A percentile compares a stretch with the other conserved stretches of the same genome.
These are phyloP conservation scores for Diutina siamensis DNA, from an alignment of 1,139 yeast species.

Conservation along the genomic window DNA sequence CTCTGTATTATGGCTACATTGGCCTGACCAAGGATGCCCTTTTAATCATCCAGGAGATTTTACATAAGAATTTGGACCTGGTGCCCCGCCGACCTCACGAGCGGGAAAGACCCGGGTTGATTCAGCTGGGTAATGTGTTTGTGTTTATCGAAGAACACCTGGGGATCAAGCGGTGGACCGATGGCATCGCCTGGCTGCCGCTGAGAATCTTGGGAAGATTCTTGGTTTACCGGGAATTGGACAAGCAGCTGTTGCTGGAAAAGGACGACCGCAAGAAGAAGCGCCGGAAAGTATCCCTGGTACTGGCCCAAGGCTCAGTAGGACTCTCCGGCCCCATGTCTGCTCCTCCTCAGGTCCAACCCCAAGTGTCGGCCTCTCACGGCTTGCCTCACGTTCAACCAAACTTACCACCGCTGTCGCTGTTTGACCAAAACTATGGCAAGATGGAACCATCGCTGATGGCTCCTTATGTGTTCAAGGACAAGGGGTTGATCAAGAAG, in stretches of 20 bases:
- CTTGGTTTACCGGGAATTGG: constrained; percentile 70
- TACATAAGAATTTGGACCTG: constrained; percentile 49
- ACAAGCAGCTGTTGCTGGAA: constrained; percentile 33
- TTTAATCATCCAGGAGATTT: constrained; percentile 65
- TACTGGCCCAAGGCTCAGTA: not conserved
- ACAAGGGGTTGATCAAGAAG: constrained; percentile 71
- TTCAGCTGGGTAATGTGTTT: constrained; percentile 70
- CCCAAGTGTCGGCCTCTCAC: not conserved
- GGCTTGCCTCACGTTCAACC: not conserved
- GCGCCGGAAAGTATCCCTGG: constrained; percentile 17
- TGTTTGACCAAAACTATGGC: not conserved
- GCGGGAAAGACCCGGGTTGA: constrained; percentile 54
- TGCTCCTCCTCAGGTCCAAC: not conserved
- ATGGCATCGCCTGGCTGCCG: constrained; percentile 88
- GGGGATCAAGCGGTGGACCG: constrained; percentile 90
- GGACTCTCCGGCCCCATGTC: not conserved
- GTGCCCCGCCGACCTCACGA: constrained; percentile 78
- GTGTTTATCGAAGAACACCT: constrained; percentile 75
- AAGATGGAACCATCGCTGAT: not conserved
- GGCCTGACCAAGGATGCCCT: constrained; percentile 79
- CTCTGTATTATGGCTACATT: constrained; percentile 71
- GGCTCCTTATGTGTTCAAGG: constrained; percentile 23
- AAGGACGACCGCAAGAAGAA: constrained; percentile 22
- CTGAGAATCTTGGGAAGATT: constrained; percentile 78
- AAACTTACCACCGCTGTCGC: not conserved